These are phyloP conservation scores for Paratinospora sagittata DNA, from an alignment of 164 flowering plant species.

Conservation along the genomic window DNA sequence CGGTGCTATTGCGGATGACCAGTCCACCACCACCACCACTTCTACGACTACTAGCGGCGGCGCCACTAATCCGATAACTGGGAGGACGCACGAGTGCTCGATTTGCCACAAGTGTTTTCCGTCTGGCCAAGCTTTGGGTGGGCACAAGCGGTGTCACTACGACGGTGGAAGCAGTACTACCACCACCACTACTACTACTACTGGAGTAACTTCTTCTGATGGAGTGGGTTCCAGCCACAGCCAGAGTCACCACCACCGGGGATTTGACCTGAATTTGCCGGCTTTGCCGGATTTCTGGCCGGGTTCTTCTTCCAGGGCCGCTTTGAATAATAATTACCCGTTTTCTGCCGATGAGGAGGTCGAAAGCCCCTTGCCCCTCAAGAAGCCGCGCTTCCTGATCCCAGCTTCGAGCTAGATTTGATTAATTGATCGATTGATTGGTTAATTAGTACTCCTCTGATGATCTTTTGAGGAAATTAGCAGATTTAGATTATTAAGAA, in stretches of 20 bases:
- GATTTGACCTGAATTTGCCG: slow-evolving; percentile 30
- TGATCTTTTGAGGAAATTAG: not conserved
- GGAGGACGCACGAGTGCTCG: slow-evolving; percentile 46
- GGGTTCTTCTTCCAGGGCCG: too few species aligned
- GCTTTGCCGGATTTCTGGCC: slow-evolving; percentile 7
- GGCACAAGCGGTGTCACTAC: slow-evolving; percentile 63
- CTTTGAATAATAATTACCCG: too few species aligned
- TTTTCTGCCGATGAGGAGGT: slow-evolving; percentile 5
- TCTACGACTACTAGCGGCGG: not conserved
- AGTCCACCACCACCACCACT: slow-evolving; percentile 12
- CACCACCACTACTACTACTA: too few species aligned
- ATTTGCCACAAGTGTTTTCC: slow-evolving; percentile 48
- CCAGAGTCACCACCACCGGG: slow-evolving; percentile 33
- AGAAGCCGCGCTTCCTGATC: slow-evolving; percentile 5
- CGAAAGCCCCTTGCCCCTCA: slow-evolving; percentile 9
- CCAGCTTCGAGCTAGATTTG: too few species aligned
- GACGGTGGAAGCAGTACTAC: slow-evolving; percentile 36
- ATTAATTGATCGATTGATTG: not conserved
- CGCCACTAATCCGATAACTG: not conserved
- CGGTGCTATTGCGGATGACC: not conserved
- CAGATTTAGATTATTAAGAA: too few species aligned
- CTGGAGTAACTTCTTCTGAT: slow-evolving; percentile 18
- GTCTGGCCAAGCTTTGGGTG: slow-evolving; percentile 67
- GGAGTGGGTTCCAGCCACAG: slow-evolving; percentile 5
- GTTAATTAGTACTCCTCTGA: not conserved